phyloP scores from a whole-genome alignment of 2,329 filamentous ascomycete species.

The Cladophialophora carrionii region DNA sequence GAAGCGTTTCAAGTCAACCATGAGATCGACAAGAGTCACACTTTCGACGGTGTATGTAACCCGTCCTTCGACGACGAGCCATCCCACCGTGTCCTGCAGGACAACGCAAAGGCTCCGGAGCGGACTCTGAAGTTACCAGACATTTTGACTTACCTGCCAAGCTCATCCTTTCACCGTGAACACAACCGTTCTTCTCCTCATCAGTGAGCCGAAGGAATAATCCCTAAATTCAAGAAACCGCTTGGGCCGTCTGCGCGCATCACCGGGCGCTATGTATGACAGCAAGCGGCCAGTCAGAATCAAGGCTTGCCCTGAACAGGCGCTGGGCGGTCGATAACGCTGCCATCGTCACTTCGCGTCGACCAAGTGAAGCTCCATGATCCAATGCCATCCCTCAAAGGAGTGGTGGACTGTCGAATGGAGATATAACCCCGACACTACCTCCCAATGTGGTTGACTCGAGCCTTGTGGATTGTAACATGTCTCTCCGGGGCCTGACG shows the following conservation, averaged over 20 bases:
- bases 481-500: neutral
- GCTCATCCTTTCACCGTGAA: neutral
- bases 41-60: neutral
- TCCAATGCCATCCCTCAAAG: neutral
- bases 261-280: neutral
- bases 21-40: neutral
- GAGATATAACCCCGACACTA: constrained; percentile 9
- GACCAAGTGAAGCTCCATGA: neutral
- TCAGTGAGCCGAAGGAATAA: neutral
- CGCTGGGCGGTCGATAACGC: neutral
- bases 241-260: neutral
- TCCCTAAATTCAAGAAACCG: neutral
- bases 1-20: neutral
- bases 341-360: neutral
- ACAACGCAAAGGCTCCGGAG: neutral
- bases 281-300: neutral
- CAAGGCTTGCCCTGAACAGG: neutral
- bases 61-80: neutral
- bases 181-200: constrained; percentile 3
- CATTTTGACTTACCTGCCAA: neutral
- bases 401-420: neutral
- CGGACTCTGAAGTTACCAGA: neutral
- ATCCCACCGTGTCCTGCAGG: neutral
- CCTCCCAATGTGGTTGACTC: neutral
- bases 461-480: neutral